Evolutionary conservation across 805 yeast species (phyloP).

Genomic region (Ogataea saltuana): DNA sequence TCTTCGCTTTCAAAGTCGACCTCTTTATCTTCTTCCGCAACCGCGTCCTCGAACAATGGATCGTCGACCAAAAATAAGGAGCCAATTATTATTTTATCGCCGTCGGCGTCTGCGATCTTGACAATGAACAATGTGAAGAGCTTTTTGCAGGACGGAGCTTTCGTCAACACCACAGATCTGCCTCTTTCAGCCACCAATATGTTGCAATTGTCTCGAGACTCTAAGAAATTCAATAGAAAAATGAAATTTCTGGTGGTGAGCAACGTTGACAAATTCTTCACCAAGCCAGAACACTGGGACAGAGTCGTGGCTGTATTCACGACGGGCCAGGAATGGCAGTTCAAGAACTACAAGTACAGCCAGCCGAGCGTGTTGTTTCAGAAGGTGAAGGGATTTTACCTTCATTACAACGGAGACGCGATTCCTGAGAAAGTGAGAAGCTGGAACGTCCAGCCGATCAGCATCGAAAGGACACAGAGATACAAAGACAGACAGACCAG

Average conservation of each 20-base stretch:
- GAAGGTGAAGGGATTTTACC: slow-evolving; percentile 77
- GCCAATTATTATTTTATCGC: slow-evolving; percentile 76
- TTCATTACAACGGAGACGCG: slow-evolving; percentile 75
- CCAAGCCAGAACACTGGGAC: slow-evolving; percentile 97
- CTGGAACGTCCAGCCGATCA: slow-evolving; percentile 86
- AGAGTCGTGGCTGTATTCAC: slow-evolving; percentile 94
- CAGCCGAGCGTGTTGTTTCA: slow-evolving; percentile 81
- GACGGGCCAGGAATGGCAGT: slow-evolving; percentile 98
- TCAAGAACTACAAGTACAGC: slow-evolving; percentile 79
- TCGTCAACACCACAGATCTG: slow-evolving; percentile 52
- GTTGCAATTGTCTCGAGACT: slow-evolving; percentile 54
- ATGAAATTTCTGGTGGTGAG: slow-evolving; percentile 80
- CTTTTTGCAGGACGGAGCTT: slow-evolving; percentile 72
- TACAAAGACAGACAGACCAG: slow-evolving; percentile 88
- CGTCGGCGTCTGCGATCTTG: slow-evolving; percentile 73
- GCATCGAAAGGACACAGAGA: slow-evolving; percentile 77
- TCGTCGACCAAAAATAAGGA: slow-evolving; percentile 39
- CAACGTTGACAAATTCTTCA: slow-evolving; percentile 80
- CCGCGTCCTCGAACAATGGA: slow-evolving; percentile 3
- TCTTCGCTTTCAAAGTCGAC: slow-evolving; percentile 2
- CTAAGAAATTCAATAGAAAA: slow-evolving; percentile 54
- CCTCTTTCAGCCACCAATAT: slow-evolving; percentile 39
- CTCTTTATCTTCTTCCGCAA: slow-evolving; percentile 7
- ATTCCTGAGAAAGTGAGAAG: slow-evolving; percentile 72
- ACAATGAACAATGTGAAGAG: slow-evolving; percentile 65